Base-by-base conservation (phyloP, 768 basidiomycete genomes). In the Phallus indusiatus region DNA sequence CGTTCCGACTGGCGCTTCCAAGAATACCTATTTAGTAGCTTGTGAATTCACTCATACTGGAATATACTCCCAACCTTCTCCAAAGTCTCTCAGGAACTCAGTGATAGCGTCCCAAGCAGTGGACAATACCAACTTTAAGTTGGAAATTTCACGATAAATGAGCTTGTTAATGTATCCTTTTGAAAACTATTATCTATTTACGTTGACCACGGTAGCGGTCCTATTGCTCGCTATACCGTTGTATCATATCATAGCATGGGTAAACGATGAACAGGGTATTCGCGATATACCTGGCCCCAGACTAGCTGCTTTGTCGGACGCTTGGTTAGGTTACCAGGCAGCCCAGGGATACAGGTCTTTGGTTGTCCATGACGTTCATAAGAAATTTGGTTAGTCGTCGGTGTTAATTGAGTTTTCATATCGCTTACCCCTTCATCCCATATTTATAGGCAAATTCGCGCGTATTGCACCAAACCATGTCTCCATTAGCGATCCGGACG, bases 381-480 rank as follows among this genome's bases (percentile, higher is more conserved):
- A 76, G 68, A 83, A 81, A 74, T 80, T 90, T 60, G 91, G 91
- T 85, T 66, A 55, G 77, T 64, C 18, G 33, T 20, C 51, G n/a
- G 33, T 28, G 28, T 17, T 12, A 21, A 58, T 47, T 36, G 47
- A 56, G 35, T 21, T 56, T 34, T 56, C 51, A 33, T n/a, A 37
- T 33, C 11, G 17, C 47, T 14, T 24, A 37, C 9, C 53, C 1
- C 47, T 14, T 21, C 35, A 16, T 8, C 47, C 17, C 14, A 5
- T 24, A 14, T 50, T 18, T 34, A 6, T 60, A 87, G 85, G 85
- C 22, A 79, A 78, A 9, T 72, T 88, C 55, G 83, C 87, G 17
- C 83, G 87, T 62, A 72, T 89, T 60, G 85, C 86, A 0, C 88
- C 88, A 0, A 85, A 88, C 64, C 86, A 90, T 64, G 74, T 92